Base-by-base conservation (phyloP, 2,329 filamentous ascomycete genomes). In the Hypomyces perniciosus region DNA sequence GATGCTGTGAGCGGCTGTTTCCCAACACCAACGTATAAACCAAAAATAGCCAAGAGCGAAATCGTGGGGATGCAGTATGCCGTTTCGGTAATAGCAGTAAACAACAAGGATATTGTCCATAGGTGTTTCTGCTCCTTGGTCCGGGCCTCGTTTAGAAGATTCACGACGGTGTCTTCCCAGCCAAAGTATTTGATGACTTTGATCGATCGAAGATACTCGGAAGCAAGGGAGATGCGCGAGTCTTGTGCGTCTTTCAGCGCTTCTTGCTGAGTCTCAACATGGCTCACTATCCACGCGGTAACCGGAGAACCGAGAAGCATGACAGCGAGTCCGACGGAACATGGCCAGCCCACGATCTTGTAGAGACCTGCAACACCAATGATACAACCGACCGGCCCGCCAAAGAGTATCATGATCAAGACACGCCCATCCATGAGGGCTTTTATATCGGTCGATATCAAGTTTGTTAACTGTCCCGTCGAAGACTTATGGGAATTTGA, bases 131-230 rank as follows among this genome's bases (percentile, higher is more conserved):
- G 74, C 54, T 79, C 75, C 3, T 66, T 62, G n/a, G 58, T 54
- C 1, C 76, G 70, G 8, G 71, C 68, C 4, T 67, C 63, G 33
- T 72, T 68, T 45, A 78, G 68, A 31, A 66, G 68, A 6, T 68
- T 62, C 8, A 69, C 62, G 50, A 74, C 71, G 10, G 70, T 68
- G 29, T 73, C 68, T 53, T 79, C 76, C 76, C 75, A 78, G 4
- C 71, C 72, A 58, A 79, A 77, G 54, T 77, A 78, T 55, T 79
- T 79, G 58, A 79, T 68, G 1, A 72, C 72, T 27, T 70, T 69
- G 48, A 78, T 77, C 4, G 75, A 74, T 12, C 66, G 61, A 8
- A 78, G 62, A 53, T 77, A 78, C 56, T 79, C 76, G 0, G 73
- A 71, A 10, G 78, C 69, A n/a, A 72, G 68, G 1, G 74, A 75